Evolutionary conservation across 768 basidiomycete species (phyloP).

Genomic region (Termitomyces sp.): DNA sequence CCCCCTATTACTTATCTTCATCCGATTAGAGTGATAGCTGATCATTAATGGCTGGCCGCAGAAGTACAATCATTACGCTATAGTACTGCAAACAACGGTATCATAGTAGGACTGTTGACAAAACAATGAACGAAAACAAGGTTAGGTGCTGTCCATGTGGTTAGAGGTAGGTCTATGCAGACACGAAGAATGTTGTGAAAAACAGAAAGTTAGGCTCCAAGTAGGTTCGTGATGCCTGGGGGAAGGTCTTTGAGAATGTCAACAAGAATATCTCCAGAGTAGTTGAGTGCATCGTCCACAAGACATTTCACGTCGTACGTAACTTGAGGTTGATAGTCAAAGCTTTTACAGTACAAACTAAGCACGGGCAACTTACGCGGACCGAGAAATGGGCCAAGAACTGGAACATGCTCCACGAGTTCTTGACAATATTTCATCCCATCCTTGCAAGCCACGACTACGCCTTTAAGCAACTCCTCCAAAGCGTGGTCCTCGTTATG

Average conservation of each 20-base stretch:
- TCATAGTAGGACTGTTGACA: constrained; percentile 20
- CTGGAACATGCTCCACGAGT: constrained; percentile 39
- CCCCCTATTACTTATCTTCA: too few species aligned
- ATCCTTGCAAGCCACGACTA: constrained; percentile 50
- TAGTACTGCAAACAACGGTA: constrained; percentile 3
- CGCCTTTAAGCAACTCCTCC: constrained; percentile 48
- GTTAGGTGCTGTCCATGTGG: constrained; percentile 21
- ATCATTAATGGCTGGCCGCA: neutral
- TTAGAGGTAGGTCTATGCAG: constrained; percentile 28
- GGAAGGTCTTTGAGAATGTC: constrained; percentile 40
- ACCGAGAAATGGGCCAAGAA: constrained; percentile 49
- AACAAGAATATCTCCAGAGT: constrained; percentile 48
- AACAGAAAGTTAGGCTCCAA: constrained; percentile 20
- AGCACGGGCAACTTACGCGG: constrained; percentile 44
- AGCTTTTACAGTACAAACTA: neutral
- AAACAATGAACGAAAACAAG: constrained; percentile 23
- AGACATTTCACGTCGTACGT: constrained; percentile 62
- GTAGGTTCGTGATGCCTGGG: constrained; percentile 31
- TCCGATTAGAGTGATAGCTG: neutral
- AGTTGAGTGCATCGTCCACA: constrained; percentile 49
- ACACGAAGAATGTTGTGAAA: constrained; percentile 22
- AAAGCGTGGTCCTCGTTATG: constrained; percentile 44
- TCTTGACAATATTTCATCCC: constrained; percentile 30
- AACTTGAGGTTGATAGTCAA: constrained; percentile 33
- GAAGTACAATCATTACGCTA: constrained; percentile 8